Conservation (phyloP, 2,329 filamentous ascomycete species). For the Fusarium illudens region DNA sequence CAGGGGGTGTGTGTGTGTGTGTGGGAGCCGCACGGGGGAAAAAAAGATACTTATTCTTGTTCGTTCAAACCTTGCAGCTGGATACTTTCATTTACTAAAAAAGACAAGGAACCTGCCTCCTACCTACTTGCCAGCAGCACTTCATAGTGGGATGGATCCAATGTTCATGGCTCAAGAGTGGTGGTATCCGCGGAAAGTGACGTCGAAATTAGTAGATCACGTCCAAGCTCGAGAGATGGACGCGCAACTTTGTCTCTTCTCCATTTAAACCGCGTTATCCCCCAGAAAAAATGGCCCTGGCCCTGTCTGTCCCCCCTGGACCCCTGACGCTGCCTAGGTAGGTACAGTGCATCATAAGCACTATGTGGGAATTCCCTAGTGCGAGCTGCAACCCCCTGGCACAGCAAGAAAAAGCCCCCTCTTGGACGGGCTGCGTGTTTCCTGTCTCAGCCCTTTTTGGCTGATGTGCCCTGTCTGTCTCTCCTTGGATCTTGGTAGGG, state of each 20-base stretch:
- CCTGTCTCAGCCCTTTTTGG: neutral
- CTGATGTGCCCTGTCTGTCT: neutral
- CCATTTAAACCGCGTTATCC: constrained; percentile 1
- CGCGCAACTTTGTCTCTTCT: neutral
- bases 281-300: neutral
- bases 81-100: neutral
- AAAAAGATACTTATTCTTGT: neutral
- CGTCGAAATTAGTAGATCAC: neutral
- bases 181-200: neutral
- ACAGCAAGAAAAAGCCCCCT: neutral
- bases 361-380: neutral
- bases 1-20: constrained; percentile 8
- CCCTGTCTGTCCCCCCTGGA: neutral
- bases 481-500: neutral
- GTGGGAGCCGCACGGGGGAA: neutral
- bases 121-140: no score
- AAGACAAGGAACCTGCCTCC: neutral
- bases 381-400: neutral
- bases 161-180: neutral
- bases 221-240: neutral
- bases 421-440: neutral
- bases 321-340: neutral
- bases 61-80: neutral
- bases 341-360: constrained; percentile 1
- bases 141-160: no score